Conservation (phyloP, 768 basidiomycete species). For the Dentipellis sp. region DNA sequence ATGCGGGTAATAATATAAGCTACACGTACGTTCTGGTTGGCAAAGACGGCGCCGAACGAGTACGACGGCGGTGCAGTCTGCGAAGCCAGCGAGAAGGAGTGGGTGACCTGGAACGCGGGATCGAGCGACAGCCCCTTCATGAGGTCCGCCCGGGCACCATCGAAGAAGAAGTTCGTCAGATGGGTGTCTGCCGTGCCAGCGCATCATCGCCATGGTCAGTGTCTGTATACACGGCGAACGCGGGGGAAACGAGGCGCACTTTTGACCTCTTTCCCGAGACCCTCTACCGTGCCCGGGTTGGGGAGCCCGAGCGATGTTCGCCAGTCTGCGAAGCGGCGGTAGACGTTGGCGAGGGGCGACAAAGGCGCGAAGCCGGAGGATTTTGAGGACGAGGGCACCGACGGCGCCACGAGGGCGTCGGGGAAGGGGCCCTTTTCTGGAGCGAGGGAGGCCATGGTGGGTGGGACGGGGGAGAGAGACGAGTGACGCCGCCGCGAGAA, state of each 20-base stretch:
- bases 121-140: conserved; percentile 87
- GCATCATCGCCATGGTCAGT: not conserved
- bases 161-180: conserved; percentile 90
- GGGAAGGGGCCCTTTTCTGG: conserved; percentile 3
- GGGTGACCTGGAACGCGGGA: conserved; percentile 98
- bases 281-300: conserved; percentile 91
- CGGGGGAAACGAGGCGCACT: conserved; percentile 34
- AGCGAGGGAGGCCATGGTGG: conserved; percentile 8
- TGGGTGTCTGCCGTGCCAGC: conserved; percentile 57
- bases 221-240: not conserved
- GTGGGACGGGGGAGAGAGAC: not conserved
- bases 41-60: conserved; percentile 91
- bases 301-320: conserved; percentile 73
- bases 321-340: conserved; percentile 73
- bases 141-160: conserved; percentile 94
- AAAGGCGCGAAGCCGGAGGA: conserved; percentile 2
- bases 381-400: conserved; percentile 4
- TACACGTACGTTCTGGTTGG: conserved; percentile 60
- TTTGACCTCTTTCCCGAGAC: conserved; percentile 88
- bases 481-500: conserved; percentile 1
- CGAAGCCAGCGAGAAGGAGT: conserved; percentile 88
- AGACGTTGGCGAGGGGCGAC: conserved; percentile 55
- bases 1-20: not conserved
- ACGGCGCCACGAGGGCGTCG: conserved; percentile 1
- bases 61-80: conserved; percentile 80